Percentiles rank a stretch among this genome's conserved stretches.
Evolutionary conservation across 208 protist species (phyloP).

Genomic region (Blechomonas ayalai): DNA sequence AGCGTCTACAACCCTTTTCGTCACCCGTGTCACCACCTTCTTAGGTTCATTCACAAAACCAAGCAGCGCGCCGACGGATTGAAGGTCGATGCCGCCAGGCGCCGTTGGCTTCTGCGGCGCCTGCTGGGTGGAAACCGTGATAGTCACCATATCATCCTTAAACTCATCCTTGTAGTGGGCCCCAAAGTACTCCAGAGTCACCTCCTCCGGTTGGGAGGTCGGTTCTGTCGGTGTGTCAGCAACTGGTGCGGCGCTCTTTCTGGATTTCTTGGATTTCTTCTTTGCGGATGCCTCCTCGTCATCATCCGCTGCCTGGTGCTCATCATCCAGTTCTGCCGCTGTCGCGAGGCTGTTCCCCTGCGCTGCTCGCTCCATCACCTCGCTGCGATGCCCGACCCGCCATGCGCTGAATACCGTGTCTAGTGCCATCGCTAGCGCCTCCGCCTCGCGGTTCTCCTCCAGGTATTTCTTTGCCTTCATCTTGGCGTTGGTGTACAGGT

Average conservation of each 20-base stretch:
- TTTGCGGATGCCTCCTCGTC: background rate
- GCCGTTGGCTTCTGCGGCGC: slow-evolving; percentile 16
- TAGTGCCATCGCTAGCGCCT: slow-evolving; percentile 69
- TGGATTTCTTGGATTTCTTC: background rate
- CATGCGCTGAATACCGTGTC: slow-evolving; percentile 74
- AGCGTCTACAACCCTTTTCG: slow-evolving; percentile 68
- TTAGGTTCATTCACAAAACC: slow-evolving; percentile 39
- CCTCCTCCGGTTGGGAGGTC: slow-evolving; percentile 7
- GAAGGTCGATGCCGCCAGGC: slow-evolving; percentile 34
- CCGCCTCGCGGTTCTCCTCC: slow-evolving; percentile 49
- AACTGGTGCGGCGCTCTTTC: background rate
- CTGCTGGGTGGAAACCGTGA: slow-evolving; percentile 56
- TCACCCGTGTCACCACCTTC: slow-evolving; percentile 44
- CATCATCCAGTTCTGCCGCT: background rate
- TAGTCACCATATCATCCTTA: slow-evolving; percentile 67
- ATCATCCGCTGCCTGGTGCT: background rate
- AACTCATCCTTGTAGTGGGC: slow-evolving; percentile 68
- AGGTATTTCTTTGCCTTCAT: slow-evolving; percentile 69
- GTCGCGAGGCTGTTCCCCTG: slow-evolving; percentile 5
- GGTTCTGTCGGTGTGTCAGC: slow-evolving; percentile 1
- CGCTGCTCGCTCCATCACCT: slow-evolving; percentile 1
- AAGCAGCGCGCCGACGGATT: slow-evolving; percentile 59
- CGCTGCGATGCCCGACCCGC: slow-evolving; percentile 24
- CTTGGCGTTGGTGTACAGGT: slow-evolving; percentile 92
- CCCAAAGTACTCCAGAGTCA: slow-evolving; percentile 76